Evolutionary conservation across 2,329 filamentous ascomycete species (phyloP).

Genomic region (Aureobasidium sp.): DNA sequence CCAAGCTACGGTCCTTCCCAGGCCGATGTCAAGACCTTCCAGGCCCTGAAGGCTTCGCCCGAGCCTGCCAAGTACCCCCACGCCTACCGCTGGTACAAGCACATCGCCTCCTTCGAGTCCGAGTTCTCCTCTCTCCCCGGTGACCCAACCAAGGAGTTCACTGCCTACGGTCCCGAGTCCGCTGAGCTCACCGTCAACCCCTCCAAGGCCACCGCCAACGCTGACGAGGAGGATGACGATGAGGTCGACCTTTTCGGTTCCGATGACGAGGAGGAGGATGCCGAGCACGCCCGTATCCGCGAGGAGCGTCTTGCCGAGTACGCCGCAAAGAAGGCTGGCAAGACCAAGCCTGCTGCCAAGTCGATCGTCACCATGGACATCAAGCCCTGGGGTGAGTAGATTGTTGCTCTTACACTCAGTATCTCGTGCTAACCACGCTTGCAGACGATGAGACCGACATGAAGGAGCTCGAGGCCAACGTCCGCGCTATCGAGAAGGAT

Average conservation of each 20-base stretch:
- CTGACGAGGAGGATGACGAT: constrained; percentile 65
- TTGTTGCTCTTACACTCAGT: constrained; percentile 1
- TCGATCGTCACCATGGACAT: constrained; percentile 92
- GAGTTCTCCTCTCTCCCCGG: constrained; percentile 89
- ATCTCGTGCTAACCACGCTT: constrained; percentile 21
- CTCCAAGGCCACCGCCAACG: constrained; percentile 68
- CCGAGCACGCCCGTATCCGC: constrained; percentile 73
- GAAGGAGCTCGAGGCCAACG: constrained; percentile 68
- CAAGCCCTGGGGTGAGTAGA: constrained; percentile 98
- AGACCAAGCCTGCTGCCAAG: constrained; percentile 89
- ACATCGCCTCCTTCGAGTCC: constrained; percentile 85
- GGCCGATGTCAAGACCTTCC: constrained; percentile 93
- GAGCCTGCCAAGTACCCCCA: constrained; percentile 83
- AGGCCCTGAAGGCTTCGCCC: constrained; percentile 71
- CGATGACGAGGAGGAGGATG: constrained; percentile 90
- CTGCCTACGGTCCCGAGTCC: constrained; percentile 82
- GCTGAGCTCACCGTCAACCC: constrained; percentile 74
- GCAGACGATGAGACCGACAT: constrained; percentile 90
- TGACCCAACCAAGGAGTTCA: constrained; percentile 82
- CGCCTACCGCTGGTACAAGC: constrained; percentile 97
- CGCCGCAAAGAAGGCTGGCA: constrained; percentile 92
- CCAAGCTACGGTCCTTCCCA: constrained; percentile 65
- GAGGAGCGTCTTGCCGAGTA: constrained; percentile 90
- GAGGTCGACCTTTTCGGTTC: constrained; percentile 90
- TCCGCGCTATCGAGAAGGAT: constrained; percentile 80